phyloP scores from a whole-genome alignment of 139 green algal genomes.

The Picochlorum costavermella region DNA sequence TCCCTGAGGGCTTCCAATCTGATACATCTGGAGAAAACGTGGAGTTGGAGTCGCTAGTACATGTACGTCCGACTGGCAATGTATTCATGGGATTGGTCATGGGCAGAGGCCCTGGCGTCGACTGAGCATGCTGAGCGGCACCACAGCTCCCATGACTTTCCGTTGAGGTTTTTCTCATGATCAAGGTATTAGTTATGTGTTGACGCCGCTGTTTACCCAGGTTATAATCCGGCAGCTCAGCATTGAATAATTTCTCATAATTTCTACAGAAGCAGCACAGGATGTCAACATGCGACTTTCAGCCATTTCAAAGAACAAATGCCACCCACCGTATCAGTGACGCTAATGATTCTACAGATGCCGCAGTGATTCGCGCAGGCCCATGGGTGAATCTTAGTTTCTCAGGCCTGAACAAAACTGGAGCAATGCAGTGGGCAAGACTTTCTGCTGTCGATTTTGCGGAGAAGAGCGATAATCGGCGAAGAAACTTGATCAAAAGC shows the following conservation, averaged over 20 bases:
- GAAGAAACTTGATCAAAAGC: constrained; percentile 16
- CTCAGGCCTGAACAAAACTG: constrained; percentile 21
- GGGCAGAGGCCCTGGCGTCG: not conserved
- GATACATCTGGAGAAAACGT: not conserved
- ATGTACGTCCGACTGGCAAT: not conserved
- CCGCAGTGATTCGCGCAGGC: constrained; percentile 2
- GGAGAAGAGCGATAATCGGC: constrained; percentile 8
- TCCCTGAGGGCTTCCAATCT: constrained; percentile 5
- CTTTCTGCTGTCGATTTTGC: not conserved
- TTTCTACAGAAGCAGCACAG: constrained; percentile 3
- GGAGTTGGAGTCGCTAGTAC: not conserved
- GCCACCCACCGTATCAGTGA: constrained; percentile 4
- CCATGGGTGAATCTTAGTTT: not conserved
- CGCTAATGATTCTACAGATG: constrained; percentile 3
- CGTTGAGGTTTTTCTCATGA: not conserved
- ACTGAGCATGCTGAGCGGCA: not conserved
- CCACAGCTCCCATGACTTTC: not conserved
- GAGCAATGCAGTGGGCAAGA: constrained; percentile 15
- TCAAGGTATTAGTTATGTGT: not conserved
- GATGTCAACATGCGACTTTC: too few species aligned
- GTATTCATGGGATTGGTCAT: constrained; percentile 25
- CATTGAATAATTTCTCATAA: constrained; percentile 4
- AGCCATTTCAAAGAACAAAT: not conserved
- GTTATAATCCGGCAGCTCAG: constrained; percentile 3
- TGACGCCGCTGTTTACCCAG: not conserved